Base-by-base conservation (phyloP, 2,329 filamentous ascomycete genomes). In the Colletotrichum filicis region DNA sequence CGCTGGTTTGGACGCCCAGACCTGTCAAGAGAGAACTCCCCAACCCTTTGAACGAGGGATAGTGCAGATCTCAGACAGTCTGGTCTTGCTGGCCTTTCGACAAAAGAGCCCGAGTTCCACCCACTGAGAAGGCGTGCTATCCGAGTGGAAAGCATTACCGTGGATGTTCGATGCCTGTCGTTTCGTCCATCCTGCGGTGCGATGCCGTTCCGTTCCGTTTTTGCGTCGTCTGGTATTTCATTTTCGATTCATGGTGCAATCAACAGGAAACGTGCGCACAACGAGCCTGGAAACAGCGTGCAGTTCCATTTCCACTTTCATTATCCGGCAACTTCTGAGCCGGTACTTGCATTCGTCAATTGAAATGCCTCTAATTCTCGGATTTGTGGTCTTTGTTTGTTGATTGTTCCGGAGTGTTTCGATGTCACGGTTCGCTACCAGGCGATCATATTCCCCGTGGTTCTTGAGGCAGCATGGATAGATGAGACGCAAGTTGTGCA, bases 1-100 rank as follows among this genome's bases (percentile, higher is more conserved):
- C 30, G 46, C 22, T 68, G 55, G 28, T 55, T 72, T 59, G 66
- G 65, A 72, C 65, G 65, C 66, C 69, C 59, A 72, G 65, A 72
- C 69, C 69, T 72, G 69, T 64, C 69, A 72, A 26, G 37, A 26
- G 4, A 37, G 42, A 6, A 55, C 24, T 9, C 9, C 26, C 61
- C 53, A 24, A 35, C 35, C 63, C 64, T 56, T 22, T 49, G 30
- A 35, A 35, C 32, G 32, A 6, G 42, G 24, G 37, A 37, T 37
- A 61, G 42, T n/a, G 22, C 59, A 46, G 12, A 22, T 19, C 42
- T 49, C 42, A 5, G 42, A 12, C 58, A 26, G 35, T 46, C 11
- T 12, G 12, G 26, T 46, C 24, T 49, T 28, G 59, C 30, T 62
- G 26, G 24, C 37, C 46, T 19, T 22, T 49, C 59, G n/a, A 49